phyloP scores from a whole-genome alignment of 345 rosid genomes.

The Gossypium longicalyx region DNA sequence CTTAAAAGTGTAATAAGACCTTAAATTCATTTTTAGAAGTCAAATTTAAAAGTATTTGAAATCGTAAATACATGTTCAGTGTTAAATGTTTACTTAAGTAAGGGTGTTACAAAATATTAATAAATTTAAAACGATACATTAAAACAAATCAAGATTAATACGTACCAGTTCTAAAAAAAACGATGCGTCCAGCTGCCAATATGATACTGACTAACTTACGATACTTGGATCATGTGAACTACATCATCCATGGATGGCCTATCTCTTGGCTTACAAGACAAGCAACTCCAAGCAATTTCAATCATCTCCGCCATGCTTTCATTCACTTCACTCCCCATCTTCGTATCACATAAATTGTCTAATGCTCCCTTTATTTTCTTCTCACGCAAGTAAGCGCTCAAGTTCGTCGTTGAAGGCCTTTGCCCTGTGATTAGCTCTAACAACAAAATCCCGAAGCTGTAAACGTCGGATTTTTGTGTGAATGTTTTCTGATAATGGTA shows the following conservation, averaged over 20 bases:
- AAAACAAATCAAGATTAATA: no score
- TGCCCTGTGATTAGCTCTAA: conserved; percentile 30
- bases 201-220: not conserved
- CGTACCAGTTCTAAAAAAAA: no score
- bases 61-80: no score
- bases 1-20: no score
- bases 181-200: no score
- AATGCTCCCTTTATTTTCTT: conserved; percentile 20
- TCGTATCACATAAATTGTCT: conserved; percentile 20
- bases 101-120: no score
- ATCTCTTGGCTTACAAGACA: conserved; percentile 12
- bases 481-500: not conserved
- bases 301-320: conserved; percentile 26
- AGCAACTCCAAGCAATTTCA: conserved; percentile 23
- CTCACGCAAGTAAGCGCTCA: conserved; percentile 13
- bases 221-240: conserved; percentile 22
- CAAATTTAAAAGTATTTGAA: no score
- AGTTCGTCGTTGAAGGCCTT: conserved; percentile 24
- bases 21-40: no score
- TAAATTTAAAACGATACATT: no score
- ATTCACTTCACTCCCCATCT: conserved; percentile 23
- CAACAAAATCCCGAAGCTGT: conserved; percentile 29
- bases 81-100: no score
- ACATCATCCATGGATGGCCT: conserved; percentile 28
- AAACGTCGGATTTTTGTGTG: conserved; percentile 26